phyloP scores from a whole-genome alignment of 2,329 filamentous ascomycete genomes.

The Penicillium sp. region DNA sequence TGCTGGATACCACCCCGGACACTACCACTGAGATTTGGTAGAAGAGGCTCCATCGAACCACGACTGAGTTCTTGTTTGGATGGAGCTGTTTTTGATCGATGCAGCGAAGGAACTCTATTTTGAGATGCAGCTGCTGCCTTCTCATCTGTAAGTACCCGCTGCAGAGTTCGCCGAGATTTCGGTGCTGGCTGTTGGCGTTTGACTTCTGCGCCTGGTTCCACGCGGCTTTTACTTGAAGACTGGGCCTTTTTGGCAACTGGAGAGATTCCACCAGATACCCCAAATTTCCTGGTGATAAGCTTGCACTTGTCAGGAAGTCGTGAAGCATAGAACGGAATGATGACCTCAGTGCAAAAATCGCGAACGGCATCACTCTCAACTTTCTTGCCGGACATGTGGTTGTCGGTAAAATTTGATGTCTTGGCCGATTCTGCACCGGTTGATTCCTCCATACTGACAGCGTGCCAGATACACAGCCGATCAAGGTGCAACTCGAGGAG shows the following conservation, averaged over 20 bases:
- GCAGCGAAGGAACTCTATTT: slow-evolving; percentile 42
- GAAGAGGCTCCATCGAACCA: slow-evolving; percentile 46
- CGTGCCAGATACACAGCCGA: slow-evolving; percentile 56
- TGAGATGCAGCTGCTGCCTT: slow-evolving; percentile 36
- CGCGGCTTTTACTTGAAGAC: slow-evolving; percentile 29
- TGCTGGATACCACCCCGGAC: slow-evolving; percentile 51
- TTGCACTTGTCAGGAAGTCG: slow-evolving; percentile 54
- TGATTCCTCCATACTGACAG: slow-evolving; percentile 47
- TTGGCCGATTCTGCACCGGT: slow-evolving; percentile 33
- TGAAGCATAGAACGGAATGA: slow-evolving; percentile 54
- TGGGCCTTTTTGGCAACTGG: slow-evolving; percentile 38
- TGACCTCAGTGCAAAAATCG: slow-evolving; percentile 56
- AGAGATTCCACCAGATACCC: slow-evolving; percentile 45
- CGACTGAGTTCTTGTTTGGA: slow-evolving; percentile 43
- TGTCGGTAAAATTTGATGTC: slow-evolving; percentile 30
- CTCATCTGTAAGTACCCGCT: slow-evolving; percentile 53
- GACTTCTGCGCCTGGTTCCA: slow-evolving; percentile 37
- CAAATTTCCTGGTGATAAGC: slow-evolving; percentile 52
- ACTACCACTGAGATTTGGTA: slow-evolving; percentile 38
- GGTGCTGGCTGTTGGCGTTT: slow-evolving; percentile 33
- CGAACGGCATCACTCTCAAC: slow-evolving; percentile 50
- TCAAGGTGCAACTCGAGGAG: slow-evolving; percentile 54
- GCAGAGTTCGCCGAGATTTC: slow-evolving; percentile 44
- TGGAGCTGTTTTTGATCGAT: slow-evolving; percentile 49
- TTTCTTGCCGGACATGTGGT: slow-evolving; percentile 37